These are phyloP conservation scores for Cudoniella acicularis DNA, from an alignment of 495 filamentous ascomycete genomes.

Conservation along the genomic window DNA sequence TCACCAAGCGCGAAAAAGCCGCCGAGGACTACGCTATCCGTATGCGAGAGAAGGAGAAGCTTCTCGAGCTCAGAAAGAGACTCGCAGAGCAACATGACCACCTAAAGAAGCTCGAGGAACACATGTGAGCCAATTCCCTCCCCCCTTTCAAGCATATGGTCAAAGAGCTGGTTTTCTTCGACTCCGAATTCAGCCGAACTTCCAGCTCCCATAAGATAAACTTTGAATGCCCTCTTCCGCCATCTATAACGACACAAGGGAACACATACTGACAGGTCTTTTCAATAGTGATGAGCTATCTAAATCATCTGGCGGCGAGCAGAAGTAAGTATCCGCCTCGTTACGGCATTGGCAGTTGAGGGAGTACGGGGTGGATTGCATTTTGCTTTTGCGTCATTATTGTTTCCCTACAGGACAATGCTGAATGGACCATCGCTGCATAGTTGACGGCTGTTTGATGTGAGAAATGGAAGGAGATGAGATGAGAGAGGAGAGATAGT, in stretches of 20 bases:
- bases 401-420: not conserved
- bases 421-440: not conserved
- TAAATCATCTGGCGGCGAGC: constrained; percentile 65
- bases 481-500: not conserved
- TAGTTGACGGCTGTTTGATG: not conserved
- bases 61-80: constrained; percentile 69
- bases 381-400: not conserved
- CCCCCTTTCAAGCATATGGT: not conserved
- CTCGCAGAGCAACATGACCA: constrained; percentile 74
- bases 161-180: not conserved
- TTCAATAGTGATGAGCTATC: constrained; percentile 60
- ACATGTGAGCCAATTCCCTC: constrained; percentile 60
- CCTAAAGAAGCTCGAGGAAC: constrained; percentile 75
- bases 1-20: constrained; percentile 86
- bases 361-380: not conserved
- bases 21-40: constrained; percentile 79
- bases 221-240: too few species aligned
- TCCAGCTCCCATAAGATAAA: not conserved
- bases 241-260: constrained; percentile 2
- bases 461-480: not conserved
- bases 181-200: constrained; percentile 4
- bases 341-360: not conserved
- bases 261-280: not conserved
- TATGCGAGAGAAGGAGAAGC: constrained; percentile 83
- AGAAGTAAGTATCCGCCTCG: constrained; percentile 53